A percentile compares a stretch with the other conserved stretches of the same genome.
These are phyloP conservation scores for Cicer judaicum DNA, from an alignment of 306 rosid genomes.

Conservation along the genomic window DNA sequence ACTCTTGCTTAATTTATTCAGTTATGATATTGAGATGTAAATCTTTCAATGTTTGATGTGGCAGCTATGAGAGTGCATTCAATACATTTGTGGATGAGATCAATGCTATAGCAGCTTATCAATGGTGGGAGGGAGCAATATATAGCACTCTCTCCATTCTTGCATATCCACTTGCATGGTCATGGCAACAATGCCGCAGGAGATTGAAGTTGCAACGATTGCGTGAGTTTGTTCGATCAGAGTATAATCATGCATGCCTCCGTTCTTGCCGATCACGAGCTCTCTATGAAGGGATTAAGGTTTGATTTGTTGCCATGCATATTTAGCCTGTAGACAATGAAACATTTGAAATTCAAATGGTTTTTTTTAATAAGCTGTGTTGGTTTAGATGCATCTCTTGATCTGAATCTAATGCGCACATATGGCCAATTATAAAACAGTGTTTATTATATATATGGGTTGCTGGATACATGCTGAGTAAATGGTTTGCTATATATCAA, in stretches of 20 bases:
- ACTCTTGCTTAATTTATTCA: constrained; percentile 1
- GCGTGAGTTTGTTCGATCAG: constrained; percentile 96
- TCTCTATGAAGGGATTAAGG: constrained; percentile 98
- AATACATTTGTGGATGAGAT: constrained; percentile 91
- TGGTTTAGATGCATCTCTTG: constrained; percentile 28
- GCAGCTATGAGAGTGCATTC: constrained; percentile 91
- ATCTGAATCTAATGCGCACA: constrained; percentile 16
- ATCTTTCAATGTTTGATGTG: constrained; percentile 45
- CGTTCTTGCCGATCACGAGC: constrained; percentile 98
- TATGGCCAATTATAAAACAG: constrained; percentile 24
- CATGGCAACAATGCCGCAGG: constrained; percentile 97
- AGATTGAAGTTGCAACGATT: constrained; percentile 83
- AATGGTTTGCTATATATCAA: constrained; percentile 1
- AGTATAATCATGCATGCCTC: constrained; percentile 94
- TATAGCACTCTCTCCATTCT: constrained; percentile 77
- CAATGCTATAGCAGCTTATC: constrained; percentile 87
- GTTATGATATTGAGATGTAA: constrained; percentile 42
- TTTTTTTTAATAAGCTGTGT: constrained; percentile 19
- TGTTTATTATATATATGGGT: constrained; percentile 9
- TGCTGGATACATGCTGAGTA: constrained; percentile 5
- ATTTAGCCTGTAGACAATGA: constrained; percentile 17
- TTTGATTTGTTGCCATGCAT: constrained; percentile 46
- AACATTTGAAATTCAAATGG: constrained; percentile 14
- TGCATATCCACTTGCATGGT: constrained; percentile 91
- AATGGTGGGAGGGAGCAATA: constrained; percentile 99